phyloP scores from a whole-genome alignment of 2,329 filamentous ascomycete genomes.

The Triangularia setosa region DNA sequence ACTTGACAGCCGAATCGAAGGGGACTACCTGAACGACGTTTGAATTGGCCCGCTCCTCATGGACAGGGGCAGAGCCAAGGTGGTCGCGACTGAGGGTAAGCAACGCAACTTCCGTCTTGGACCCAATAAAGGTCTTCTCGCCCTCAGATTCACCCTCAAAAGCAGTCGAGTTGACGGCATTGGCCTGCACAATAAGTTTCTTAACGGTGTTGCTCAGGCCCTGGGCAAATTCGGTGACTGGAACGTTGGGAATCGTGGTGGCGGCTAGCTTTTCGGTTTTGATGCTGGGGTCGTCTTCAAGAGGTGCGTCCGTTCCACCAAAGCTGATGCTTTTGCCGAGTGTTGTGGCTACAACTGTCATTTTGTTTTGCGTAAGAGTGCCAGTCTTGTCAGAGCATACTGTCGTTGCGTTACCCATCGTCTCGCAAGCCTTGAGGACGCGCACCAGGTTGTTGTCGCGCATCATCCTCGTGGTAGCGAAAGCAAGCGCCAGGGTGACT shows the following conservation, averaged over 20 bases:
- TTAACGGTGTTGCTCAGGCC: slow-evolving; percentile 21
- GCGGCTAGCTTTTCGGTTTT: slow-evolving; percentile 28
- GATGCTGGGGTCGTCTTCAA: slow-evolving; percentile 24
- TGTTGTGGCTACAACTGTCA: slow-evolving; percentile 72
- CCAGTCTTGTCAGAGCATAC: slow-evolving; percentile 80
- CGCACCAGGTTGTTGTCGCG: slow-evolving; percentile 71
- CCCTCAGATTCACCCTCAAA: slow-evolving; percentile 44
- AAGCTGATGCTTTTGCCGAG: slow-evolving; percentile 46
- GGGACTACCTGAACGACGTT: slow-evolving; percentile 47
- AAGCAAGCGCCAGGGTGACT: slow-evolving; percentile 65
- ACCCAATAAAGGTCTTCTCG: slow-evolving; percentile 44
- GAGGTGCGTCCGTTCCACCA: slow-evolving; percentile 29
- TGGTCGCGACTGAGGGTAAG: slow-evolving; percentile 48
- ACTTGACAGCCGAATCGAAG: slow-evolving; percentile 52
- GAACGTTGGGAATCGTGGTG: slow-evolving; percentile 28
- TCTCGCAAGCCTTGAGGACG: slow-evolving; percentile 65
- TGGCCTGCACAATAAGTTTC: slow-evolving; percentile 28
- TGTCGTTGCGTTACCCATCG: slow-evolving; percentile 69
- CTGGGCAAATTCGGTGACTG: slow-evolving; percentile 26
- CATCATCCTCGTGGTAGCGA: slow-evolving; percentile 66
- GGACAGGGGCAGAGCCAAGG: slow-evolving; percentile 42
- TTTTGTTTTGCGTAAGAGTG: slow-evolving; percentile 70
- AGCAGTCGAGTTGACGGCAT: slow-evolving; percentile 48
- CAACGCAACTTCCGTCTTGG: slow-evolving; percentile 53
- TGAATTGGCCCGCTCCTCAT: slow-evolving; percentile 44